Base-by-base conservation (phyloP, 352 stramenopile genomes). In the Phytophthora meadii region DNA sequence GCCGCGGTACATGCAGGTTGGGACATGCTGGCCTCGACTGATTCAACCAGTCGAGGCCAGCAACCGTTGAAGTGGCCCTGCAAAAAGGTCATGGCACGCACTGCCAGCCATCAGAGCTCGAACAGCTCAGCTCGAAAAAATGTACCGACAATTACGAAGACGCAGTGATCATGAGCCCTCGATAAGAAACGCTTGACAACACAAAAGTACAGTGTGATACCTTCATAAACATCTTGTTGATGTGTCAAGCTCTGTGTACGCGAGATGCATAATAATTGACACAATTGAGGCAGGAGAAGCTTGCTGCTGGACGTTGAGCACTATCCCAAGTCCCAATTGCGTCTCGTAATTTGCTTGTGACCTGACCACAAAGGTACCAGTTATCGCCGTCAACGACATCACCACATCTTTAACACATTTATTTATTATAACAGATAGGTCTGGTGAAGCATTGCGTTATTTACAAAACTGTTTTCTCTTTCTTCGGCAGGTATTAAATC, bases 21-120 rank as follows among this genome's bases (percentile, higher is more conserved):
- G 24, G 59, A 61, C 59, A 67, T 25, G 47, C 10, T 27, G 46
- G 8, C 27, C 46, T 28, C 32, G 58, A 24, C 15, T 50, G 58
- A n/a, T n/a, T n/a, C n/a, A n/a, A n/a, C n/a, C n/a, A n/a, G n/a
- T n/a, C n/a, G n/a, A n/a, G n/a, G n/a, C n/a, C n/a, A n/a, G n/a
- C n/a, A n/a, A n/a, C n/a, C n/a, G 41, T 67, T 65, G 39, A 65
- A 65, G 48, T 55, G 52, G 36, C 24, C 24, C 14, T 4, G 32
- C 5, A 19, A 37, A 56, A 56, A 56, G 45, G 45, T 37, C 34
- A 56, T n/a, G 5, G 12, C 49, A 15, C 34, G 32, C 3, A 54
- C 34, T 55, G 48, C 30, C 30, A 36, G 44, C 19, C 30, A 12
- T 24, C 40, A n/a, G 11, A 44, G 28, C 27, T 45, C 39, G 15